Percentiles rank a stretch among this genome's conserved stretches.
Conservation (phyloP, 768 basidiomycete species). For the Lactarius evosmus region DNA sequence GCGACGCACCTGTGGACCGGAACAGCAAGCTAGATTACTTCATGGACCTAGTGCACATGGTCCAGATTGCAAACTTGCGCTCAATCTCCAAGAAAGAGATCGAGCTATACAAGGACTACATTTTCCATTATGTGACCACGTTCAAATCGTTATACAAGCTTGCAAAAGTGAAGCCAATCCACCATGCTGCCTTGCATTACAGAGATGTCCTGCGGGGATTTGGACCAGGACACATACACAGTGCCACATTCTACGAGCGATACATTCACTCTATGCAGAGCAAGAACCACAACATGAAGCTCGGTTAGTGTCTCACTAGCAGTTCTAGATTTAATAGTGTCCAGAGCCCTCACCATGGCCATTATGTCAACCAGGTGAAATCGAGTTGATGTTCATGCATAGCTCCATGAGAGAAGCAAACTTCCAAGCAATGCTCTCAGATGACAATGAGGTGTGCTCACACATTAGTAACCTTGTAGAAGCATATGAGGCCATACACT, state of each 20-base stretch:
- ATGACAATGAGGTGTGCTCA: neutral
- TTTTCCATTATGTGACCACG: slow-evolving; percentile 29
- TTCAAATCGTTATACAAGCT: slow-evolving; percentile 31
- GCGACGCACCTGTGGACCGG: slow-evolving; percentile 19
- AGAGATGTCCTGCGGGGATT: slow-evolving; percentile 30
- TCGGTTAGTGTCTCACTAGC: slow-evolving; percentile 20
- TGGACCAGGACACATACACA: slow-evolving; percentile 33
- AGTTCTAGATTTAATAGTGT: neutral
- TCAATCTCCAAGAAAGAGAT: slow-evolving; percentile 18
- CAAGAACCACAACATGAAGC: slow-evolving; percentile 28
- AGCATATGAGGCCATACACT: neutral
- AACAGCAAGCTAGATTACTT: slow-evolving; percentile 33
- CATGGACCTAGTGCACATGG: slow-evolving; percentile 33
- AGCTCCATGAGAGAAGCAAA: slow-evolving; percentile 11
- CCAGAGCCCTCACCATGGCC: no score
- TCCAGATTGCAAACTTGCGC: slow-evolving; percentile 29
- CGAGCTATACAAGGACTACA: slow-evolving; percentile 4
- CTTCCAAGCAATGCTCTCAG: neutral
- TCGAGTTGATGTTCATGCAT: slow-evolving; percentile 16
- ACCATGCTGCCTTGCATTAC: slow-evolving; percentile 38
- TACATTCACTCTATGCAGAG: slow-evolving; percentile 28
- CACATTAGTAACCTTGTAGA: neutral
- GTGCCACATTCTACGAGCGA: slow-evolving; percentile 24
- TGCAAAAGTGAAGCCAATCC: slow-evolving; percentile 27
- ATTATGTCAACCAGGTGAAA: slow-evolving; percentile 21